Conservation (phyloP, 768 basidiomycete species). For the Podaxis carcinomalis region DNA sequence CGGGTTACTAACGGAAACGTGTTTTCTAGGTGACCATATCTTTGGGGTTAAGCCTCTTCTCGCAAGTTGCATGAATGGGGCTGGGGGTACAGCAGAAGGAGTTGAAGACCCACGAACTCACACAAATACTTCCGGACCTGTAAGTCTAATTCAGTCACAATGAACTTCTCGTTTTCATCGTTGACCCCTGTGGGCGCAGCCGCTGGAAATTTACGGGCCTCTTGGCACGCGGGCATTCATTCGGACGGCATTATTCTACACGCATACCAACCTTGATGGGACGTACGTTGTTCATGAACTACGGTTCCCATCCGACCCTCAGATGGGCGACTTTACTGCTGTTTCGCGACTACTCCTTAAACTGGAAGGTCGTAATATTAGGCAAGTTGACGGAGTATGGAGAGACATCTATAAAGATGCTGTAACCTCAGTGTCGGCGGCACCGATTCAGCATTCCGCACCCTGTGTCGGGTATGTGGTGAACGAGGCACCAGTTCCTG, state of each 20-base stretch:
- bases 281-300: conserved; percentile 85
- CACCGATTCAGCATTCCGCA: conserved; percentile 75
- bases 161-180: neutral
- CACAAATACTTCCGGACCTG: conserved; percentile 32
- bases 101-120: conserved; percentile 53
- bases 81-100: conserved; percentile 59
- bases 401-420: conserved; percentile 53
- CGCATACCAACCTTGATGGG: conserved; percentile 59
- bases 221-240: conserved; percentile 79
- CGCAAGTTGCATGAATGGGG: conserved; percentile 67
- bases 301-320: conserved; percentile 56
- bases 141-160: conserved; percentile 6
- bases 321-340: conserved; percentile 41
- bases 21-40: conserved; percentile 70
- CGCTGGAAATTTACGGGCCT: conserved; percentile 83
- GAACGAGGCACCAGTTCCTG: conserved; percentile 64
- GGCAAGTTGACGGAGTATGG: conserved; percentile 60
- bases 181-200: conserved; percentile 29
- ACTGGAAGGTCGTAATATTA: conserved; percentile 59
- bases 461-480: conserved; percentile 81
- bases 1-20: conserved; percentile 1
- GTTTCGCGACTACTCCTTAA: conserved; percentile 52
- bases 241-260: conserved; percentile 61
- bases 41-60: conserved; percentile 71
- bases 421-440: conserved; percentile 63